A percentile compares a stretch with the other conserved stretches of the same genome.
These are phyloP conservation scores for Perkinsus chesapeaki DNA, from an alignment of 169 alveolate species.

Conservation along the genomic window DNA sequence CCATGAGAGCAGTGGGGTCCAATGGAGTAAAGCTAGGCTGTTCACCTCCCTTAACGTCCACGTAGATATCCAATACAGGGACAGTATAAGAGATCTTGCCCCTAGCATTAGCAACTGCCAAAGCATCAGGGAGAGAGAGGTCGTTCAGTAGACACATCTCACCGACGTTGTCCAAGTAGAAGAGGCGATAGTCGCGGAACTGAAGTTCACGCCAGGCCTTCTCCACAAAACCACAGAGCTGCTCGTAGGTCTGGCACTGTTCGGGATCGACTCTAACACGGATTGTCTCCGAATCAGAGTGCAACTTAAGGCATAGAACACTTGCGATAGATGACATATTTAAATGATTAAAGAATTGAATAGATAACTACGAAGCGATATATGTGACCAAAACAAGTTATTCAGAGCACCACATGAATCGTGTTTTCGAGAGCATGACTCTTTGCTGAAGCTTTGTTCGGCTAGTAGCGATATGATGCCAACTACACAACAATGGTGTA, in stretches of 20 bases:
- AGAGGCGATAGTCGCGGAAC: neutral
- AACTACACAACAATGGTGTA: no score
- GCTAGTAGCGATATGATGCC: no score
- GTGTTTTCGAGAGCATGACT: no score
- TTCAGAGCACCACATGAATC: neutral
- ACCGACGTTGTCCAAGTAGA: neutral
- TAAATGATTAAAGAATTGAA: neutral
- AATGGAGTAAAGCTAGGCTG: neutral
- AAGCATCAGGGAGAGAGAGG: neutral
- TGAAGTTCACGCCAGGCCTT: neutral
- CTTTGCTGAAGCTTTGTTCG: no score
- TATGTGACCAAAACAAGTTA: no score
- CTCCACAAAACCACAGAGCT: neutral
- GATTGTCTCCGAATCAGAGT: neutral
- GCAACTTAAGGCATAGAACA: neutral
- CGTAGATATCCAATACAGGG: neutral
- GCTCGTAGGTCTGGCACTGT: neutral
- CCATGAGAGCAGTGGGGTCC: neutral
- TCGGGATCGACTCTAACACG: neutral
- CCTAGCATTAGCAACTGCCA: neutral
- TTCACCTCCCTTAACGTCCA: neutral
- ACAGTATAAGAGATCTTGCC: neutral
- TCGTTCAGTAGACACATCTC: neutral
- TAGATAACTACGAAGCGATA: neutral
- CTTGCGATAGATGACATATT: neutral